Conservation (phyloP, 345 rosid genomes). For the Streptanthus diversifolius region DNA sequence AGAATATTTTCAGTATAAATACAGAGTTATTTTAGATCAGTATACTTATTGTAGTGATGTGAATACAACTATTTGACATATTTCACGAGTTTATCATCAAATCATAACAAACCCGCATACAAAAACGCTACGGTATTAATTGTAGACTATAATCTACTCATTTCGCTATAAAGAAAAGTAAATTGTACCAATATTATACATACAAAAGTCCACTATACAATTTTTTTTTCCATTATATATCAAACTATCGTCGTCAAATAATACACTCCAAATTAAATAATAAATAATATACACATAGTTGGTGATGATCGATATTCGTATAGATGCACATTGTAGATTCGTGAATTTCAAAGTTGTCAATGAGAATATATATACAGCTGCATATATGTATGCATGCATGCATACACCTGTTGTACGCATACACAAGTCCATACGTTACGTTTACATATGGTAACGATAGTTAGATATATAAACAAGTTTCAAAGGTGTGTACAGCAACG, state of each 20-base stretch:
- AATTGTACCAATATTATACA: neutral
- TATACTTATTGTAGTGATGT: no score
- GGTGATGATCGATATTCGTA: neutral
- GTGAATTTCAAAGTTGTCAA: neutral
- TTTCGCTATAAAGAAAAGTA: no score
- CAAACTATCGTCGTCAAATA: neutral
- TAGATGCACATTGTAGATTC: neutral
- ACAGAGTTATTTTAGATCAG: no score
- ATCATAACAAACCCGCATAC: no score
- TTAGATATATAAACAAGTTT: neutral
- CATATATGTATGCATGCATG: slow-evolving; percentile 16
- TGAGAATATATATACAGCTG: neutral
- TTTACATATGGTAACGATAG: neutral
- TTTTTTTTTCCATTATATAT: neutral
- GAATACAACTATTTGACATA: no score
- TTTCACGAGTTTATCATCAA: no score
- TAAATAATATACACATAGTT: neutral
- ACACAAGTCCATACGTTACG: slow-evolving; percentile 9
- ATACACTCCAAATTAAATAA: neutral
- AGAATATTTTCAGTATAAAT: no score
- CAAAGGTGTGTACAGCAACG: neutral
- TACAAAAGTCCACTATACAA: neutral
- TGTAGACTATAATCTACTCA: no score
- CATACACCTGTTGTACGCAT: neutral
- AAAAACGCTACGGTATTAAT: no score